phyloP scores from a whole-genome alignment of 352 stramenopile species.

The Globisporangium megalacanthum region DNA sequence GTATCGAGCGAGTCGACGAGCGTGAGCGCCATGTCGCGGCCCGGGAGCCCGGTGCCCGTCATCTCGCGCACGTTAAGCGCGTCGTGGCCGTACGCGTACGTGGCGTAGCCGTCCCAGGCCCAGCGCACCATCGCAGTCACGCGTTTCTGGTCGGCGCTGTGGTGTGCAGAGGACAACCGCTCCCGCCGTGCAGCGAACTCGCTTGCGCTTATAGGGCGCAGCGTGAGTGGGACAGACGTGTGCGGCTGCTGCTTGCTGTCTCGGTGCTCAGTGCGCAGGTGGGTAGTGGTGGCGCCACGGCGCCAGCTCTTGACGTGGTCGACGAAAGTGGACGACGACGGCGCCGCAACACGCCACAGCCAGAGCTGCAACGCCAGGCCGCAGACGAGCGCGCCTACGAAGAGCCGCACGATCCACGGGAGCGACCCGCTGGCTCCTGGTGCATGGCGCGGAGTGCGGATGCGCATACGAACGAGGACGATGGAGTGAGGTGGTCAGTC shows the following conservation, averaged over 20 bases:
- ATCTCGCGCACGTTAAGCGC: constrained; percentile 64
- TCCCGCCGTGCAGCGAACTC: constrained; percentile 32
- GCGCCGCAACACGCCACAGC: constrained; percentile 27
- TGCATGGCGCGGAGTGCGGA: background rate
- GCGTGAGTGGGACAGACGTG: constrained; percentile 21
- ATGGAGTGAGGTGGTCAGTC: background rate
- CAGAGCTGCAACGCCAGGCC: constrained; percentile 43
- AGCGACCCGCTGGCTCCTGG: constrained; percentile 16
- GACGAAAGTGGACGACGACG: too few species aligned
- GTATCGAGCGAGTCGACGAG: constrained; percentile 78
- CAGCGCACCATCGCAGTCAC: constrained; percentile 64
- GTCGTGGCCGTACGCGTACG: constrained; percentile 65
- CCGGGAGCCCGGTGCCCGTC: constrained; percentile 41
- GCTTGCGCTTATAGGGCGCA: constrained; percentile 16
- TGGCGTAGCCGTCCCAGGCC: constrained; percentile 78
- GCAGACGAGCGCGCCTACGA: constrained; percentile 29
- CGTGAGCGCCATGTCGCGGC: constrained; percentile 74
- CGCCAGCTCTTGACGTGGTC: too few species aligned
- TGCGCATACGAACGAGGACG: background rate
- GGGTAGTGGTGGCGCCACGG: too few species aligned
- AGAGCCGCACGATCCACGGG: constrained; percentile 32
- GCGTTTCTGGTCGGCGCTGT: constrained; percentile 53
- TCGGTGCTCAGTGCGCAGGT: too few species aligned
- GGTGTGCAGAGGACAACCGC: constrained; percentile 36
- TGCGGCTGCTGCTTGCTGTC: too few species aligned